Evolutionary conservation across 495 filamentous ascomycete genomes (phyloP).

Genomic region (Xylaria intraflava): DNA sequence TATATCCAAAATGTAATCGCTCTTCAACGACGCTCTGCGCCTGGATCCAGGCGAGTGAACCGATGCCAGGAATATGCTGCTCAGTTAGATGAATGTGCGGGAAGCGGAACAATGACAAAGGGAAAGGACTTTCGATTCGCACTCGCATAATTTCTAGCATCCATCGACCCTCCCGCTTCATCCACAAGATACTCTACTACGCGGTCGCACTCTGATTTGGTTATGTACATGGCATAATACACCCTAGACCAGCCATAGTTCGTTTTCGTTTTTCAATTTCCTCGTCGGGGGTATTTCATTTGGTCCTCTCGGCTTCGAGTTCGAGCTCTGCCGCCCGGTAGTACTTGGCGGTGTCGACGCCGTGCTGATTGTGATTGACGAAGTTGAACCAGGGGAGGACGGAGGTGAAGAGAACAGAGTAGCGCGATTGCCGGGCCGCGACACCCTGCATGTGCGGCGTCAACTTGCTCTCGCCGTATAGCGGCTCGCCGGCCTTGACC

Average conservation of each 20-base stretch:
- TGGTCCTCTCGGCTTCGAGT: constrained; percentile 65
- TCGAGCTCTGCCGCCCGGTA: constrained; percentile 94
- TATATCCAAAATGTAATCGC: not conserved
- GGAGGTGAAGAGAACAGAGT: constrained; percentile 73
- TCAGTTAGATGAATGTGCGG: not conserved
- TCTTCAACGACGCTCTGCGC: not conserved
- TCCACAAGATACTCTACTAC: not conserved
- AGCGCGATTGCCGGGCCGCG: constrained; percentile 85
- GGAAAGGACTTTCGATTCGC: not conserved
- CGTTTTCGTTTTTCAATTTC: not conserved
- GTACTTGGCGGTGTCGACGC: constrained; percentile 97
- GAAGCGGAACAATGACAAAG: not conserved
- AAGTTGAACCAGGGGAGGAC: constrained; percentile 95
- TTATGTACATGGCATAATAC: constrained; percentile 9
- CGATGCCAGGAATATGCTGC: constrained; percentile 1
- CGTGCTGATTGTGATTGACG: constrained; percentile 95
- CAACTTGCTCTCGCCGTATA: constrained; percentile 77
- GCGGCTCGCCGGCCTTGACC: constrained; percentile 81
- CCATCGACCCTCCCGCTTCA: not conserved
- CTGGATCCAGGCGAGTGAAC: not conserved
- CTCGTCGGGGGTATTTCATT: not conserved
- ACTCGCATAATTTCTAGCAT: not conserved
- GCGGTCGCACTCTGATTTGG: not conserved
- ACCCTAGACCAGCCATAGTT: constrained; percentile 17
- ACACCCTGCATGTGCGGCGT: constrained; percentile 89